Conservation (phyloP, 1,139 yeast species). For the Pichia inconspicua region DNA sequence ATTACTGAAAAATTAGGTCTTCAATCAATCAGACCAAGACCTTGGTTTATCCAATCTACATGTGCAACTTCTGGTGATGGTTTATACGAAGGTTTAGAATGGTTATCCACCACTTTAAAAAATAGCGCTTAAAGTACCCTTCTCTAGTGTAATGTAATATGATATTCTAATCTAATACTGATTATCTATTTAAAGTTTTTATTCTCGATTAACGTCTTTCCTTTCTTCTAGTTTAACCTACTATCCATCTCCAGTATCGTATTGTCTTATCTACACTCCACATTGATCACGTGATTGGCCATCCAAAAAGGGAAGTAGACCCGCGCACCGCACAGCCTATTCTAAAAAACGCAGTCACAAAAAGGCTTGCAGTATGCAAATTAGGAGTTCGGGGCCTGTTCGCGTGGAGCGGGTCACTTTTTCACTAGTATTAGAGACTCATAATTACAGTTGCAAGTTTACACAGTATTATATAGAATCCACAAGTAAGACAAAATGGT, state of each 20-base stretch:
- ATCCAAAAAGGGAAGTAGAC: neutral
- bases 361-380: neutral
- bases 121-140: constrained; percentile 30
- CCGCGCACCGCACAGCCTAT: constrained; percentile 2
- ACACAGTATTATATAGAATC: neutral
- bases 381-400: neutral
- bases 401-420: neutral
- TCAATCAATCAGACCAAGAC: constrained; percentile 77
- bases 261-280: neutral
- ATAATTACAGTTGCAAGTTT: neutral
- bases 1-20: constrained; percentile 78
- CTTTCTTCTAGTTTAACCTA: neutral
- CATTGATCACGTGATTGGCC: neutral
- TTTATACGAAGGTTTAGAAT: constrained; percentile 82
- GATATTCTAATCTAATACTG: neutral
- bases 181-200: neutral
- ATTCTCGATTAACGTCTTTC: neutral
- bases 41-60: constrained; percentile 86
- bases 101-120: constrained; percentile 82
- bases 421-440: neutral
- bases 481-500: constrained; percentile 11
- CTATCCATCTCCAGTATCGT: neutral
- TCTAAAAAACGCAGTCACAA: constrained; percentile 3
- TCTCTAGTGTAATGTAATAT: neutral
- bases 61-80: constrained; percentile 92